These are phyloP conservation scores for Rubia occidens DNA, from an alignment of 305 asterid species.

Conservation along the genomic window DNA sequence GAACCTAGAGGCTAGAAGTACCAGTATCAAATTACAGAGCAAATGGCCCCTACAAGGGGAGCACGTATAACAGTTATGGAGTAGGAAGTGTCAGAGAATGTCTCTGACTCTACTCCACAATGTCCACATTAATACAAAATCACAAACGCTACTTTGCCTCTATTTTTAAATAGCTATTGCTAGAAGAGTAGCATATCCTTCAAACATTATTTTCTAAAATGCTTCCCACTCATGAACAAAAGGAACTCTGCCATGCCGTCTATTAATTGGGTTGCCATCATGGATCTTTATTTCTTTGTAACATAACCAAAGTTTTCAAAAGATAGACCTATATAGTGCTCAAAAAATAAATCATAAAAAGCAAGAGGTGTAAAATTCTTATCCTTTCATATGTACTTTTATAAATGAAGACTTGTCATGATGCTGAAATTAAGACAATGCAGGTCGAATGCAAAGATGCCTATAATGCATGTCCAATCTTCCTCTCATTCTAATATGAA, in stretches of 20 bases:
- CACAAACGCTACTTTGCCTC: not conserved
- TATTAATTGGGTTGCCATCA: not conserved
- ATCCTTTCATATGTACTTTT: not conserved
- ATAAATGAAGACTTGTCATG: too few relatives aligned
- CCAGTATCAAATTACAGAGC: not conserved
- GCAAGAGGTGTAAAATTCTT: not conserved
- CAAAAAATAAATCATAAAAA: not conserved
- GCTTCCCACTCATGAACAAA: not conserved
- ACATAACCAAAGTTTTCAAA: not conserved
- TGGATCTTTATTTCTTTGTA: not conserved
- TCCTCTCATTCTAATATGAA: not conserved
- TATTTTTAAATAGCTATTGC: not conserved
- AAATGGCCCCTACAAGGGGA: not conserved
- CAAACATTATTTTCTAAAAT: not conserved
- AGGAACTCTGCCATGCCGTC: constrained; percentile 7
- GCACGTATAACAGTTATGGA: not conserved
- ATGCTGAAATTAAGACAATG: not conserved
- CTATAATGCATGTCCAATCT: not conserved
- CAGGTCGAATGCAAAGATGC: not conserved
- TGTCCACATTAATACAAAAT: not conserved
- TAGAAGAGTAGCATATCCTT: not conserved
- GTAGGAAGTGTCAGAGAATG: too few relatives aligned
- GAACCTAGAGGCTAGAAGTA: not conserved
- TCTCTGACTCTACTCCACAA: not conserved
- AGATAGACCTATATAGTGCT: not conserved